Evolutionary conservation across 1,284 basidiomycete species (phyloP), one percentile per base, ranked within the genome.

Genomic region (Schizopora paradoxa): DNA sequence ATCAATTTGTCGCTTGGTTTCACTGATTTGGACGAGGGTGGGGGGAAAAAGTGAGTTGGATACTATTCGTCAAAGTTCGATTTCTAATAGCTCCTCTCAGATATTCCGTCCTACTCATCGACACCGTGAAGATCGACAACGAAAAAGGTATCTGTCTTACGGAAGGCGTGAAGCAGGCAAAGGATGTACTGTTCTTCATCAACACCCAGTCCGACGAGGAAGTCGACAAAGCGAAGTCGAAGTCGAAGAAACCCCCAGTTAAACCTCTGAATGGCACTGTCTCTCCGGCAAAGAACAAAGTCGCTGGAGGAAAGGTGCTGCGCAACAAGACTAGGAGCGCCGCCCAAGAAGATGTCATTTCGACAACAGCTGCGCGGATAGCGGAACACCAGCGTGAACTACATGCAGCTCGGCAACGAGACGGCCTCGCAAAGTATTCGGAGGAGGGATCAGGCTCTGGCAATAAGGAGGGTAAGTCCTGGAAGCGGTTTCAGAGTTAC

Each of bases 401-500:
- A 26, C 93, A 94, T 56, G 72, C 74, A 35, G 75, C 76, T 54
- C 69, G 95, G 43, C 92, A 97, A 59, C 65, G 76, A 1, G 86
- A 89, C 27, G 96, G 95, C 16, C 61, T 98, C 19, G 80, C 85
- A 49, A 86, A 83, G 56, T 97, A 83, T 62, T 87, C 90, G 1
- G 86, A 86, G 56, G 84, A 80, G 53, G 86, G 78, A 19, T 78
- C 71, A 41, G 81, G 74, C 2, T 68, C 65, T n/a, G 76, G 77
- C 18, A 84, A 86, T 28, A 89, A 91, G 55, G 86, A 90, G 56
- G 87, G 87, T 23, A 96, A 96, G 64, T 77, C 81, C 1, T 94
- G 94, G 82, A 95, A 95, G 64, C 82, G 86, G 53, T 99, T 97
- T 69, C 92, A 94, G 68, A 95, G 91, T 57, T 99, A 98, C 68